phyloP scores from a whole-genome alignment of 139 green algal species.

The Volvox reticuliferus region DNA sequence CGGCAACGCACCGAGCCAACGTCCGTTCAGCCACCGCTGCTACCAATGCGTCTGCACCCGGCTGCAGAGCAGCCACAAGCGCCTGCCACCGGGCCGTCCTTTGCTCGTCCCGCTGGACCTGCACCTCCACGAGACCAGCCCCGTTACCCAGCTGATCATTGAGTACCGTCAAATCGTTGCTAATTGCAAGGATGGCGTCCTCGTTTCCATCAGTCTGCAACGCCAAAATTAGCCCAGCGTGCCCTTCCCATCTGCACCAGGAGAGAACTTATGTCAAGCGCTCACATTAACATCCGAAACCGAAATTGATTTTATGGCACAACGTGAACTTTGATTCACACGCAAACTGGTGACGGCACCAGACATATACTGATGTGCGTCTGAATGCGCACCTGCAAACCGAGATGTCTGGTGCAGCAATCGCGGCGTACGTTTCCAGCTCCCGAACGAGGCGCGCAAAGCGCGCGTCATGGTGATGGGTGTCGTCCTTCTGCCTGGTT shows the following conservation, averaged over 20 bases:
- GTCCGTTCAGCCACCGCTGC: neutral
- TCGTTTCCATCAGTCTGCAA: neutral
- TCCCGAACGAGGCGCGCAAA: neutral
- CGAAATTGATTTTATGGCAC: too few species aligned
- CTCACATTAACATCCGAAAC: too few species aligned
- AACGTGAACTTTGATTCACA: too few species aligned
- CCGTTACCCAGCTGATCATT: neutral
- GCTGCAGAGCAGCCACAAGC: neutral
- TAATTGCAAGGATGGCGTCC: neutral
- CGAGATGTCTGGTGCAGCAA: neutral
- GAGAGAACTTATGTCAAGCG: neutral
- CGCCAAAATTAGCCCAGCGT: neutral
- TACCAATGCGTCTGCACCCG: neutral
- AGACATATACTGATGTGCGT: too few species aligned
- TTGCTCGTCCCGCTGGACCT: neutral
- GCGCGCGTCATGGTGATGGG: neutral
- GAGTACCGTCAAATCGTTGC: neutral
- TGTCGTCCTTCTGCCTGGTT: neutral
- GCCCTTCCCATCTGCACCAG: conserved; percentile 31
- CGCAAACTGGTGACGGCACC: too few species aligned
- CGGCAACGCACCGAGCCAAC: neutral
- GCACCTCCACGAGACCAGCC: neutral
- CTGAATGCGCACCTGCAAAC: neutral
- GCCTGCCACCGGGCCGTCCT: neutral
- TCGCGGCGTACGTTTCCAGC: neutral